Conservation (phyloP, 2,329 filamentous ascomycete species). For the Penicillium sp. region DNA sequence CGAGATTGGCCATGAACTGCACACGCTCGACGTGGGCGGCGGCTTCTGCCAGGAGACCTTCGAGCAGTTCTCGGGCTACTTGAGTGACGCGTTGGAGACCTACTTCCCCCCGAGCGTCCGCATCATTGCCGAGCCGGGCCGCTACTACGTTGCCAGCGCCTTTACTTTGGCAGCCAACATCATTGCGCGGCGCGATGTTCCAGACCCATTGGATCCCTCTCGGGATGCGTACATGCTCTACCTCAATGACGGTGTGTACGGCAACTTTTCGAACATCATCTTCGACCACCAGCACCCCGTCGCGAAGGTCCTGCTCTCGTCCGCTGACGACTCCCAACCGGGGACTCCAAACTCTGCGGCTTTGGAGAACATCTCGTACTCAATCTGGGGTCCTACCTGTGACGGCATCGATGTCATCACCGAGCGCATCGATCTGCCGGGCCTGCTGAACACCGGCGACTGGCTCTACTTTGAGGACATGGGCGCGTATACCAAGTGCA, state of each 20-base stretch:
- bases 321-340: slow-evolving; percentile 56
- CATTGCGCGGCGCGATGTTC: slow-evolving; percentile 87
- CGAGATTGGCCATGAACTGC: slow-evolving; percentile 70
- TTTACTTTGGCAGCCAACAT: slow-evolving; percentile 95
- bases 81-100: slow-evolving; percentile 74
- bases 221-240: slow-evolving; percentile 83
- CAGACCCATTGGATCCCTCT: slow-evolving; percentile 54
- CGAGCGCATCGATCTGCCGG: slow-evolving; percentile 70
- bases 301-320: slow-evolving; percentile 71
- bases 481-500: slow-evolving; percentile 98
- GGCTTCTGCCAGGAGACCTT: slow-evolving; percentile 91
- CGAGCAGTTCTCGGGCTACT: slow-evolving; percentile 77
- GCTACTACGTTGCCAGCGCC: slow-evolving; percentile 89
- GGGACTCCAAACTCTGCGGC: slow-evolving; percentile 39
- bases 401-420: slow-evolving; percentile 96
- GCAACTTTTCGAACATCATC: slow-evolving; percentile 98
- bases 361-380: slow-evolving; percentile 68
- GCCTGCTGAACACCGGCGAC: slow-evolving; percentile 82
- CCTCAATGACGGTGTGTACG: slow-evolving; percentile 94
- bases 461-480: slow-evolving; percentile 99
- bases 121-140: slow-evolving; percentile 92
- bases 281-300: slow-evolving; percentile 94
- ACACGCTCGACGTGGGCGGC: slow-evolving; percentile 88
- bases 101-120: slow-evolving; percentile 81
- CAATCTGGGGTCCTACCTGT: slow-evolving; percentile 96